These are phyloP conservation scores for Kodamaea fukazawae DNA, from an alignment of 805 yeast genomes.

Conservation along the genomic window DNA sequence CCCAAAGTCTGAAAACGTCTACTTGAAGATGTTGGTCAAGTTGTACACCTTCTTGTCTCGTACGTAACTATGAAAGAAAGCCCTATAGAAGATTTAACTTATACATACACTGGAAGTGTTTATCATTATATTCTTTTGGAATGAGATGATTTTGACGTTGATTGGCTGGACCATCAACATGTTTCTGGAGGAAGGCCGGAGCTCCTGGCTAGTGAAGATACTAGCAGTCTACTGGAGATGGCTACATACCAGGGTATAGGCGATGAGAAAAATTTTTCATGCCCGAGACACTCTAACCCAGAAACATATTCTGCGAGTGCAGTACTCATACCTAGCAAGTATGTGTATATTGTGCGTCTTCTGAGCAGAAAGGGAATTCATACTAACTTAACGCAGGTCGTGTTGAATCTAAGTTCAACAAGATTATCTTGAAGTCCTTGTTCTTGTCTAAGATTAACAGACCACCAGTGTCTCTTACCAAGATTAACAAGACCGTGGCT, in stretches of 20 bases:
- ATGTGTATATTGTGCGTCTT: slow-evolving; percentile 31
- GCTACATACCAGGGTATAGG: no score
- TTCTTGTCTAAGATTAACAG: slow-evolving; percentile 98
- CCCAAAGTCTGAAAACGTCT: slow-evolving; percentile 99
- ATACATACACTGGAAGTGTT: not conserved
- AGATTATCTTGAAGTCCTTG: slow-evolving; percentile 88
- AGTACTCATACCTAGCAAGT: slow-evolving; percentile 8
- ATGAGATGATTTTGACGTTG: not conserved
- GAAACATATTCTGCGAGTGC: slow-evolving; percentile 29
- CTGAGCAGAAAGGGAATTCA: slow-evolving; percentile 41
- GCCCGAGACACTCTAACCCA: not conserved
- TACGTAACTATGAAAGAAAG: slow-evolving; percentile 49
- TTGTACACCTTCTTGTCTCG: slow-evolving; percentile 99
- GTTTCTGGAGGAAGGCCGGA: no score
- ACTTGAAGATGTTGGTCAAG: slow-evolving; percentile 97
- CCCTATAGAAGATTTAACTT: slow-evolving; percentile 3
- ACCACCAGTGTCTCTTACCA: slow-evolving; percentile 97
- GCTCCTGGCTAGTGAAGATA: slow-evolving; percentile 11
- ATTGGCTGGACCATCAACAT: no score
- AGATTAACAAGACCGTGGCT: slow-evolving; percentile 78
- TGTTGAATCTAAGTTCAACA: slow-evolving; percentile 99
- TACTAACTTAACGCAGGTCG: slow-evolving; percentile 67
- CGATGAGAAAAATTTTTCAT: no score
- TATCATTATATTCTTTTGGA: slow-evolving; percentile 5
- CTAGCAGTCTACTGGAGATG: slow-evolving; percentile 6